Evolutionary conservation across 2,329 filamentous ascomycete species (phyloP).

Genomic region (Fusarium vanettenii): DNA sequence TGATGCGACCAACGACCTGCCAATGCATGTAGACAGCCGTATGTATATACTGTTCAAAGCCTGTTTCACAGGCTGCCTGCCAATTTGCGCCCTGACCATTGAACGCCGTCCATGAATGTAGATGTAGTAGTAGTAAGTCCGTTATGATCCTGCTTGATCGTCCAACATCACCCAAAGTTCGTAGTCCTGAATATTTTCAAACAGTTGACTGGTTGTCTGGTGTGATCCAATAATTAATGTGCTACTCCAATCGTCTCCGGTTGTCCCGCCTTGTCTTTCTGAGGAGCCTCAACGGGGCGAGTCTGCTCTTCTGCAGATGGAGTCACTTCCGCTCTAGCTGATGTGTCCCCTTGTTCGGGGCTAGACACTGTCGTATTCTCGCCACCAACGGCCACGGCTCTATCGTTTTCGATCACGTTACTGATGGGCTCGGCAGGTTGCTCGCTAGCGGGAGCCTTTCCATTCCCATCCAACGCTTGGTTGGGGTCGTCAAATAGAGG

Average conservation of each 20-base stretch:
- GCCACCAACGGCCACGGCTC: background rate
- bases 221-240: conserved; percentile 1
- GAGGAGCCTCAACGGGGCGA: background rate
- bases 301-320: background rate
- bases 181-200: background rate
- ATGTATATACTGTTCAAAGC: conserved; percentile 12
- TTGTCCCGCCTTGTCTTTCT: background rate
- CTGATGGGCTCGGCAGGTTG: background rate
- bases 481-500: background rate
- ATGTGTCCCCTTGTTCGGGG: background rate
- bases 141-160: background rate
- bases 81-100: conserved; percentile 18
- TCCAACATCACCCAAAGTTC: conserved; percentile 2
- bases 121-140: background rate
- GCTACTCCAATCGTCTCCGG: conserved; percentile 9
- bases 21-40: background rate
- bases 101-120: conserved; percentile 20
- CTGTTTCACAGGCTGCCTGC: conserved; percentile 12
- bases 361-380: background rate
- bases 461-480: background rate
- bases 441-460: background rate
- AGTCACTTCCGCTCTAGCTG: background rate
- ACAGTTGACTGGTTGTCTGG: background rate
- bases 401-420: background rate
- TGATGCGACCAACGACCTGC: background rate